Conservation (phyloP, 2,329 filamentous ascomycete genomes). For the Aspergillus intermedius region DNA sequence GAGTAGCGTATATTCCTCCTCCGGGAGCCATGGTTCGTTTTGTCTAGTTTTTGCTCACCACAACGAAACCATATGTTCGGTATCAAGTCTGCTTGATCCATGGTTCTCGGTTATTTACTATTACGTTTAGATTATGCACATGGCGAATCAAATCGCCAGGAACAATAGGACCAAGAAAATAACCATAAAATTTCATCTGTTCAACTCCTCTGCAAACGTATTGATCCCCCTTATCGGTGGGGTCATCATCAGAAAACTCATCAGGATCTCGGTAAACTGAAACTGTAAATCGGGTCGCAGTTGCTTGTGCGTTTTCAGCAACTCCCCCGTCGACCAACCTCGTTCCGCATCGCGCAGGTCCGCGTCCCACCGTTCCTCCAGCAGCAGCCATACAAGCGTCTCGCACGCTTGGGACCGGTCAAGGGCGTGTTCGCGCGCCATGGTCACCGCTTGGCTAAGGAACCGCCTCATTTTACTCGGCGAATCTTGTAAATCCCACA, state of each 20-base stretch:
- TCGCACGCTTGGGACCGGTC: constrained; percentile 32
- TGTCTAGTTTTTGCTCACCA: too few species aligned
- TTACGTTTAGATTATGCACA: too few species aligned
- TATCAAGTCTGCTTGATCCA: too few species aligned
- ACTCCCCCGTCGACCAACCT: constrained; percentile 31
- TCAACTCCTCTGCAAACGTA: constrained; percentile 28
- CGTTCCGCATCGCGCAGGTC: constrained; percentile 32
- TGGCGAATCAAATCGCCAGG: too few species aligned
- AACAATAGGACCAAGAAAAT: not conserved
- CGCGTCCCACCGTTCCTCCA: constrained; percentile 30
- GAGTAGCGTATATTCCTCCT: too few species aligned
- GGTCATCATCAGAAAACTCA: constrained; percentile 30
- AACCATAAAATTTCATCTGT: not conserved
- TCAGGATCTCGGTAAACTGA: constrained; percentile 34
- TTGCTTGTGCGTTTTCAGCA: constrained; percentile 29
- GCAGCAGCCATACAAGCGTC: constrained; percentile 34
- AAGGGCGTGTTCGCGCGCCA: constrained; percentile 25
- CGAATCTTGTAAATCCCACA: constrained; percentile 30
- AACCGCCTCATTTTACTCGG: constrained; percentile 27
- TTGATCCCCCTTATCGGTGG: constrained; percentile 26
- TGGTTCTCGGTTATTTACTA: too few species aligned
- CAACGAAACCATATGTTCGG: too few species aligned
- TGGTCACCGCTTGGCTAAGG: constrained; percentile 19
- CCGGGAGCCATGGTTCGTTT: too few species aligned
- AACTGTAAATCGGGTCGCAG: constrained; percentile 33